Evolutionary conservation across 1,139 yeast genomes (phyloP), one percentile per base, ranked within the genome.

Genomic region (Yamadazyma spencermartinsiae): DNA sequence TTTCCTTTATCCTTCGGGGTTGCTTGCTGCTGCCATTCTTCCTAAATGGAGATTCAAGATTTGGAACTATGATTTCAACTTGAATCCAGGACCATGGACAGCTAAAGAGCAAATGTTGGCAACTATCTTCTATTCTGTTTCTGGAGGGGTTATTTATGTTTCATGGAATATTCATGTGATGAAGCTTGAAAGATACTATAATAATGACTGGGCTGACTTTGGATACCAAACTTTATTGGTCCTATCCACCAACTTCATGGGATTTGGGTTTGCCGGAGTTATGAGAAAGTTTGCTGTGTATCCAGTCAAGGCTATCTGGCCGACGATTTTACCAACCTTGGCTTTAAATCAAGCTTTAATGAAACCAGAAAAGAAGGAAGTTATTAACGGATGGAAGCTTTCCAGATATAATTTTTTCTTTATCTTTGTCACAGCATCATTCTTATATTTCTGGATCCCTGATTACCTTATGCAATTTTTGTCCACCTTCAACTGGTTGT

Each of bases 31-130:
- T 4, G 44, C 37, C 40, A 10, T 56, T 64, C 10, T 54, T 61
- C 33, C 74, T 67, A 7, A 56, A 63, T 46, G 75, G 74, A 12
- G 58, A 56, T 33, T 48, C 66, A 44, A 38, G 3, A 16, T 57
- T 17, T 53, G 58, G 16, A 61, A 63, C 0, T 39, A 43, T 15
- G 33, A 41, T 3, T 36, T 63, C 16, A 60, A 65, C 30, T 43
- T 70, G 18, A 70, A 70, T 43, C 72, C 72, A 3, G 74, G 75
- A 1, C 65, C 65, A 4, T 83, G 86, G 85, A 64, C 72, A 24
- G 68, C 62, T 48, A 83, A 83, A 55, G 90, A 83, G 54, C 87
- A 82, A 59, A 76, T 79, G 79, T 38, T 70, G 60, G 52, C 65
- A 15, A 65, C 75, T 1, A 67, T 70, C 33, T 68, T 70, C 30